A percentile compares a stretch with the other conserved stretches of the same genome.
Evolutionary conservation across 225 moss, liverwort and hornwort genomes (phyloP).

Genomic region (Antitrichia curtipendula): DNA sequence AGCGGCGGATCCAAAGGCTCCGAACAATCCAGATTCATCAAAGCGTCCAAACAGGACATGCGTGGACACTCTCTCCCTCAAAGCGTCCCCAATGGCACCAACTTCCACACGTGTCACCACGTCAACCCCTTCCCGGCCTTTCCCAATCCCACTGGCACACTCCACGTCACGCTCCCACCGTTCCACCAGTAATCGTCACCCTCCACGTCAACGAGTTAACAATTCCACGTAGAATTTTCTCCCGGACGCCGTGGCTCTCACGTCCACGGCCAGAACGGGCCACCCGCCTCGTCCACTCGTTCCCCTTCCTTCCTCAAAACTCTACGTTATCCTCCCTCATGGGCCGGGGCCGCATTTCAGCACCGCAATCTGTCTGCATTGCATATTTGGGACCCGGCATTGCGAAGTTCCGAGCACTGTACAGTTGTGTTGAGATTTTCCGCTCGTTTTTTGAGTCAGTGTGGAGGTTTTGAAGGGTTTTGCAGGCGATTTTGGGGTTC

Average conservation of each 20-base stretch:
- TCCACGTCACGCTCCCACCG: neutral
- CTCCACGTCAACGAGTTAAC: neutral
- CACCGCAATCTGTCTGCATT: neutral
- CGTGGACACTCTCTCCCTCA: neutral
- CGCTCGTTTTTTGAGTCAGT: neutral
- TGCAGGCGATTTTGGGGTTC: neutral
- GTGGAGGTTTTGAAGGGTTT: neutral
- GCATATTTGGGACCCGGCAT: neutral
- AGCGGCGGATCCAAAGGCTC: conserved; percentile 1
- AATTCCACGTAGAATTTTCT: neutral
- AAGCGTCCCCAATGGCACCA: too few species aligned
- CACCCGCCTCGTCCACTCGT: conserved; percentile 24
- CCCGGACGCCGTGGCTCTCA: neutral
- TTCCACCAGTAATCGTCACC: neutral
- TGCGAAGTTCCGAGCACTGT: neutral
- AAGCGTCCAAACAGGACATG: neutral
- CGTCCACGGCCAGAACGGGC: neutral
- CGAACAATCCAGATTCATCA: neutral
- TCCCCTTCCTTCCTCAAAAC: neutral
- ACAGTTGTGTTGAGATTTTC: neutral
- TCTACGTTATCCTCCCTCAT: conserved; percentile 10
- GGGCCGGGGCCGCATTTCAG: neutral
- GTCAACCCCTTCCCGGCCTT: neutral
- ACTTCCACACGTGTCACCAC: neutral
- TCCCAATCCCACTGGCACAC: neutral